Evolutionary conservation across 768 basidiomycete genomes (phyloP).

Genomic region (Dacryopinax spathularia): DNA sequence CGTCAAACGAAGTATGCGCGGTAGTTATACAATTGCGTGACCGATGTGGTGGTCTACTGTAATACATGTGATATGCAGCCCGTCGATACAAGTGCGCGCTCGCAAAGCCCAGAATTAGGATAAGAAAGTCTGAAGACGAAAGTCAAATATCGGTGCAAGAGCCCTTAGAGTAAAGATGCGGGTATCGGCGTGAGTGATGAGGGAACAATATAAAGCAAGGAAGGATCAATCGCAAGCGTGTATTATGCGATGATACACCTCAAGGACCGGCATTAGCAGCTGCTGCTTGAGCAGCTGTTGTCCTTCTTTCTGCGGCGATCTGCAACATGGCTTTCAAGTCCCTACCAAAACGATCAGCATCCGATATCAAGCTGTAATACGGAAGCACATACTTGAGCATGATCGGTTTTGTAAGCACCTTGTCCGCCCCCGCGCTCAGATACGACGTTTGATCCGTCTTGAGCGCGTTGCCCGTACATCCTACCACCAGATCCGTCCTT

Average conservation of each 20-base stretch:
- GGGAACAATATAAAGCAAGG: not conserved
- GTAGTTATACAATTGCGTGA: not conserved
- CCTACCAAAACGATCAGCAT: not conserved
- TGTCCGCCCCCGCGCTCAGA: conserved; percentile 18
- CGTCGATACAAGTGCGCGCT: not conserved
- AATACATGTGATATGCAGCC: not conserved
- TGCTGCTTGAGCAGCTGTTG: not conserved
- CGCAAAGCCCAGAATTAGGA: not conserved
- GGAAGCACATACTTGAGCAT: not conserved
- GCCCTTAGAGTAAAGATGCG: not conserved
- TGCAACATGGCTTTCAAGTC: conserved; percentile 1
- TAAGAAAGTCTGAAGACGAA: not conserved
- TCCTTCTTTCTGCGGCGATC: not conserved
- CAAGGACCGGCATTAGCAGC: not conserved
- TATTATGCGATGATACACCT: not conserved
- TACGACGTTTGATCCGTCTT: conserved; percentile 17
- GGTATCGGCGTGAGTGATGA: not conserved
- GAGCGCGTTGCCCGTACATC: conserved; percentile 22
- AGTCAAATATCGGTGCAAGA: not conserved
- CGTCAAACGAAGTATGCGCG: not conserved
- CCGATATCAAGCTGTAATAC: not conserved
- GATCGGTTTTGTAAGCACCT: conserved; percentile 17
- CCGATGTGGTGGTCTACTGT: not conserved
- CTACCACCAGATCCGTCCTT: conserved; percentile 20
- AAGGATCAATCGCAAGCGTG: not conserved